A percentile compares a stretch with the other conserved stretches of the same genome.
These are phyloP conservation scores for Nigrograna mackinnonii DNA, from an alignment of 2,329 filamentous ascomycete species.

Conservation along the genomic window DNA sequence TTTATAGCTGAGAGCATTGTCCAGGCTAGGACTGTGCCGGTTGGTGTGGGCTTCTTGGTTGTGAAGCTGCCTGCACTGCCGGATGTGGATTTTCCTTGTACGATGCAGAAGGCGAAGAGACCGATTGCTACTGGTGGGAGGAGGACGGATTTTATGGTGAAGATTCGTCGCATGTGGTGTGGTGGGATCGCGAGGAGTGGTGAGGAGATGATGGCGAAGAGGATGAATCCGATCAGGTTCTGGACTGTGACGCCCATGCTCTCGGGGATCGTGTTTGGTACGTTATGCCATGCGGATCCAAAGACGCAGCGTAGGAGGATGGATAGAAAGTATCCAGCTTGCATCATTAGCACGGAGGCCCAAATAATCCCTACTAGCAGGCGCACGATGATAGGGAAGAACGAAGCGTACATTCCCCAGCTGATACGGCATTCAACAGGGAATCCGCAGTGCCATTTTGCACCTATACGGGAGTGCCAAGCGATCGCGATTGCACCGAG, in stretches of 20 bases:
- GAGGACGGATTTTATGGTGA: constrained; percentile 16
- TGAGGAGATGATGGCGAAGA: constrained; percentile 14
- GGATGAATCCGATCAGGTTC: constrained; percentile 25
- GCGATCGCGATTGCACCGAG: constrained; percentile 5
- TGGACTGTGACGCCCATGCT: constrained; percentile 22
- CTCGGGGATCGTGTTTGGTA: constrained; percentile 19
- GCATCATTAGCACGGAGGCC: constrained; percentile 37
- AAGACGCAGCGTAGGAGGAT: constrained; percentile 40
- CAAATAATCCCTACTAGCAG: constrained; percentile 37
- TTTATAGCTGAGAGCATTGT: constrained; percentile 11
- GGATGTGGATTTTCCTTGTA: constrained; percentile 18
- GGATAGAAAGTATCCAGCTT: constrained; percentile 32
- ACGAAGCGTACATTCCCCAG: constrained; percentile 31
- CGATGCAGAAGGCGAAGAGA: constrained; percentile 33
- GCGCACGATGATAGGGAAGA: constrained; percentile 38
- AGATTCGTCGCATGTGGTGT: constrained; percentile 14
- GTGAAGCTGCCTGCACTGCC: constrained; percentile 2
- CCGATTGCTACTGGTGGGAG: constrained; percentile 26
- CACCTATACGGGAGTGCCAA: constrained; percentile 7
- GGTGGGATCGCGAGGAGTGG: constrained; percentile 26
- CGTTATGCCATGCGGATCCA: constrained; percentile 34
- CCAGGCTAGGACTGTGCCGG: constrained; percentile 8
- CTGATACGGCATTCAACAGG: constrained; percentile 5
- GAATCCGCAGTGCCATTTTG: constrained; percentile 16
- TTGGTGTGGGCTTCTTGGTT: background rate